Base-by-base conservation (phyloP, 768 basidiomycete species). In the Tubosaeta sp. region DNA sequence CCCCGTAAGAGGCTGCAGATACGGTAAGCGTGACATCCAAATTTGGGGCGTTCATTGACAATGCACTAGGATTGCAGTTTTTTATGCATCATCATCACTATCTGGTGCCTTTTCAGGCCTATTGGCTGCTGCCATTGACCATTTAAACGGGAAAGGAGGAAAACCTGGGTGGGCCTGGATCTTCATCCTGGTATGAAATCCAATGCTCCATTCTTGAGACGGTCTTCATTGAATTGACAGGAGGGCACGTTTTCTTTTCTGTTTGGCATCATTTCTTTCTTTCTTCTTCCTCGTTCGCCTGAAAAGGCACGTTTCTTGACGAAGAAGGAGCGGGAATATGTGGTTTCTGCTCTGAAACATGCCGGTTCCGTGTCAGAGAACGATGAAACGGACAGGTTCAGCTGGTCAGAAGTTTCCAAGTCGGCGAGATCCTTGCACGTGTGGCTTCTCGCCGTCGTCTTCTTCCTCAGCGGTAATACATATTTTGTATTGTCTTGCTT, bases 21-120 rank as follows among this genome's bases (percentile, higher is more conserved):
- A 34, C 57, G 62, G 63, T 54, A 25, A 3, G 50, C 26, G 16
- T 42, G 8, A 14, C 0, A 9, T 27, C 13, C 39, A 9, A 37
- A 33, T 37, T 42, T 44, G 52, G 1, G 7, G 42, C 49, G 59
- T 17, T 13, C 10, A 19, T 37, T 55, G 19, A 57, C 5, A 3
- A 22, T 22, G 14, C 13, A 3, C 5, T 7, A 76, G 75, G 22
- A 59, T 75, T 43, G 71, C 74, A 0, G 46, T 65, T 1, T 75
- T 76, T 56, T 74, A 71, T 46, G 67, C 69, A 1, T 63, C 73
- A 6, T 73, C 81, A 3, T 81, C 81, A 14, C 69, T 82, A 5
- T 76, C 83, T 0, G 81, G 82, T 1, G 78, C 81, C 0, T 84
- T 85, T 58, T 84, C 83, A 5, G 85, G 86, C 35, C 67, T 87